Percentiles rank a stretch among this genome's conserved stretches.
phyloP scores from a whole-genome alignment of 2,329 filamentous ascomycete species.

The Hypoxylon sp. region DNA sequence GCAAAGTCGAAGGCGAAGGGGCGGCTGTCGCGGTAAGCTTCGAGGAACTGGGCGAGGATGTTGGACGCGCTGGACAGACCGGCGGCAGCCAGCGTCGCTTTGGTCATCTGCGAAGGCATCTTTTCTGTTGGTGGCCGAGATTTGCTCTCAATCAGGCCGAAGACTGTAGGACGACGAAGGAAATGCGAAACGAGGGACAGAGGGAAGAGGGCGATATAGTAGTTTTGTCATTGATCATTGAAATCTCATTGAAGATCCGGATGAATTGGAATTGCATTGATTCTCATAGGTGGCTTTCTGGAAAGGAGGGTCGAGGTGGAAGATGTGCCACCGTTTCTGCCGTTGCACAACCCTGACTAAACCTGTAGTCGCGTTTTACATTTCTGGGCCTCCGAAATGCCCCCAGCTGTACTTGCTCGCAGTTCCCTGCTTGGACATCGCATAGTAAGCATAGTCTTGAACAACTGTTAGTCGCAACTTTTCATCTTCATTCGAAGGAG shows the following conservation, averaged over 20 bases:
- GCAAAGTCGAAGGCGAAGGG: slow-evolving; percentile 56
- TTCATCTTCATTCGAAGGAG: background rate
- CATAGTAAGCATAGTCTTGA: background rate
- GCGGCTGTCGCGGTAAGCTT: slow-evolving; percentile 54
- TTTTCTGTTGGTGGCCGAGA: slow-evolving; percentile 18
- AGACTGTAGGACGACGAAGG: slow-evolving; percentile 20
- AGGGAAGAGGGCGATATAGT: slow-evolving; percentile 17
- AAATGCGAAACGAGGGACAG: slow-evolving; percentile 10
- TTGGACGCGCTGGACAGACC: slow-evolving; percentile 62
- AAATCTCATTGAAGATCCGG: slow-evolving; percentile 28
- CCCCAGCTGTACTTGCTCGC: too few species aligned
- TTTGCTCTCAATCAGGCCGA: slow-evolving; percentile 27
- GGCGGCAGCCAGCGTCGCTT: slow-evolving; percentile 61
- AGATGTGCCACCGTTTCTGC: slow-evolving; percentile 9
- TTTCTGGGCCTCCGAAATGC: slow-evolving; percentile 3
- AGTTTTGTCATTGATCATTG: too few species aligned
- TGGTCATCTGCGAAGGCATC: slow-evolving; percentile 60
- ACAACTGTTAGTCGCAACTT: background rate
- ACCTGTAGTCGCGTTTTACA: slow-evolving; percentile 24
- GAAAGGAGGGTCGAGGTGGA: slow-evolving; percentile 5
- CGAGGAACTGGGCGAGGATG: slow-evolving; percentile 61
- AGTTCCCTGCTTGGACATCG: too few species aligned
- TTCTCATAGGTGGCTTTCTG: slow-evolving; percentile 15
- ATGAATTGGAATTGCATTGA: slow-evolving; percentile 20
- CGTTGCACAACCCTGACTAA: slow-evolving; percentile 27